phyloP scores from a whole-genome alignment of 2,329 filamentous ascomycete genomes.

The Aschersonia sp. region DNA sequence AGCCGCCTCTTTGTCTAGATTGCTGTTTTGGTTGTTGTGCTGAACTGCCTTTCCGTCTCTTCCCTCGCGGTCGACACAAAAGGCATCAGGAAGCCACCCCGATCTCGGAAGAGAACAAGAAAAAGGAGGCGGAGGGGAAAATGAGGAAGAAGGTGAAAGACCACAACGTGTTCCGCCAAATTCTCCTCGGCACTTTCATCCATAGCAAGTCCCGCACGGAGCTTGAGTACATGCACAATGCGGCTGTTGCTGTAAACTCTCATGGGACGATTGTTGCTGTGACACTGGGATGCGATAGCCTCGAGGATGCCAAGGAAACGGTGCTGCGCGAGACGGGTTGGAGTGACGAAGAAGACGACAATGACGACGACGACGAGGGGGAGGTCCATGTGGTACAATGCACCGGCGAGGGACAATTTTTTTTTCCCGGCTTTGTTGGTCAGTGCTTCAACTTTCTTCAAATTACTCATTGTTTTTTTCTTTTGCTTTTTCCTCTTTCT shows the following conservation, averaged over 20 bases:
- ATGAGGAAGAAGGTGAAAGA: conserved; percentile 3
- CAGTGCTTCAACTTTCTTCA: conserved; percentile 9
- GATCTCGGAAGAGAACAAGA: too few relatives aligned
- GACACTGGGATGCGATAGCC: conserved; percentile 19
- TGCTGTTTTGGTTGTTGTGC: too few relatives aligned
- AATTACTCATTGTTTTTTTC: neutral
- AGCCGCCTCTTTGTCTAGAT: too few relatives aligned
- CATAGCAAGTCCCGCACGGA: conserved; percentile 32
- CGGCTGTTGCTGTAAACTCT: conserved; percentile 34
- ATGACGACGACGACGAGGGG: conserved; percentile 1
- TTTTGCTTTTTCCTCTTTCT: too few relatives aligned
- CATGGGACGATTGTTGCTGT: conserved; percentile 35
- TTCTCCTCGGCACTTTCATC: conserved; percentile 41
- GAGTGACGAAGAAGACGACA: conserved; percentile 8
- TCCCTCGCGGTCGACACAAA: too few relatives aligned
- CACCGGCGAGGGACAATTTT: conserved; percentile 44
- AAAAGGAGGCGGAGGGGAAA: too few relatives aligned
- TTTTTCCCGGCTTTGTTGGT: conserved; percentile 76
- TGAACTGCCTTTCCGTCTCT: too few relatives aligned
- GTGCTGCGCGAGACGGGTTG: conserved; percentile 30
- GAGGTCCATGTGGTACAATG: conserved; percentile 22
- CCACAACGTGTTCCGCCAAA: conserved; percentile 18
- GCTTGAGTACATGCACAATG: conserved; percentile 35
- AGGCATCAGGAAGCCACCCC: too few relatives aligned
- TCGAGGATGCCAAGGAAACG: conserved; percentile 14